Percentiles rank a stretch among this genome's conserved stretches.
Evolutionary conservation across 352 stramenopile genomes (phyloP).

Genomic region (Blastocystis sp.): DNA sequence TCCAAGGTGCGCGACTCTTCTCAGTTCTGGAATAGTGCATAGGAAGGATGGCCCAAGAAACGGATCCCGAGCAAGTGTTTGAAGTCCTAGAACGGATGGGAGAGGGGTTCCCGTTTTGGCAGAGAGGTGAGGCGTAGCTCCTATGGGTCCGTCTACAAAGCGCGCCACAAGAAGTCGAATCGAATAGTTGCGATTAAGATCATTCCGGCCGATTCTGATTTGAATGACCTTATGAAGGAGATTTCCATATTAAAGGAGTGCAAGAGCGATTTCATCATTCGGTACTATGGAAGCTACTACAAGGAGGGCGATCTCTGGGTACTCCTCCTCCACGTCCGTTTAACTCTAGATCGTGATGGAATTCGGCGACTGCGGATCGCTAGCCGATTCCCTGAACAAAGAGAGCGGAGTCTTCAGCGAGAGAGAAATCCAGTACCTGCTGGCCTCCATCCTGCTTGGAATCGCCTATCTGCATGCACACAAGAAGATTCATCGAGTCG

Average conservation of each 20-base stretch:
- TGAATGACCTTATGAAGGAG: slow-evolving; percentile 69
- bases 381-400: slow-evolving; percentile 70
- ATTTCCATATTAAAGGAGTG: slow-evolving; percentile 72
- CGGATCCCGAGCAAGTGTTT: slow-evolving; percentile 65
- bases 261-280: slow-evolving; percentile 70
- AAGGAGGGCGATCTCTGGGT: slow-evolving; percentile 70
- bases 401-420: slow-evolving; percentile 62
- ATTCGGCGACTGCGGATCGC: slow-evolving; percentile 70
- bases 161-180: slow-evolving; percentile 66
- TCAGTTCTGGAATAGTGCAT: not conserved
- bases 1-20: not conserved
- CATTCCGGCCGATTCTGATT: slow-evolving; percentile 64
- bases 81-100: slow-evolving; percentile 68
- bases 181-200: slow-evolving; percentile 69
- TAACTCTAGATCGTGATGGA: slow-evolving; percentile 71
- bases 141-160: slow-evolving; percentile 67
- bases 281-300: slow-evolving; percentile 70
- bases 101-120: slow-evolving; percentile 37
- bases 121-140: slow-evolving; percentile 5
- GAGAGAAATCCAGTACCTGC: slow-evolving; percentile 66
- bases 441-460: slow-evolving; percentile 71
- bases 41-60: slow-evolving; percentile 49
- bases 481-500: slow-evolving; percentile 72
- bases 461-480: slow-evolving; percentile 71
- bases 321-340: not conserved